Percentiles rank a stretch among this genome's conserved stretches.
These are phyloP conservation scores for Saccharomycopsis javanensis DNA, from an alignment of 805 yeast species.

Conservation along the genomic window DNA sequence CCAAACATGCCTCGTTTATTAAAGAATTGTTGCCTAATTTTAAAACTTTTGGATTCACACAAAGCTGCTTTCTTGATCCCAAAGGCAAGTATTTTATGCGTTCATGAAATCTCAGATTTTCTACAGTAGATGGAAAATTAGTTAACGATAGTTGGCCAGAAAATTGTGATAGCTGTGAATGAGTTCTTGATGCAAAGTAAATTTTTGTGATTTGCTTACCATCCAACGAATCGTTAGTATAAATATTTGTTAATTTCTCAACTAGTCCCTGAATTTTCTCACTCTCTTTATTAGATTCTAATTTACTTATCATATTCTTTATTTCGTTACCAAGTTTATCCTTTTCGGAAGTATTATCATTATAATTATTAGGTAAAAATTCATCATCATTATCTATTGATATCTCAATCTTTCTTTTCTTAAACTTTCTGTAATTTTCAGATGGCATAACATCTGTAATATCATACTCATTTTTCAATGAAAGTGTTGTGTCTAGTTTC, in stretches of 20 bases:
- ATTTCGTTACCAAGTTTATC: constrained; percentile 39
- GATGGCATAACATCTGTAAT: constrained; percentile 9
- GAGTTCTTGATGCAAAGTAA: constrained; percentile 77
- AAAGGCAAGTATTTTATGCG: constrained; percentile 59
- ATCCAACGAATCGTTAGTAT: constrained; percentile 21
- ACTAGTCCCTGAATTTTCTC: constrained; percentile 18
- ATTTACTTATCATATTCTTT: constrained; percentile 34
- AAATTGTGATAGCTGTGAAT: constrained; percentile 79
- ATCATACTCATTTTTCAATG: constrained; percentile 3
- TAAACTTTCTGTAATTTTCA: constrained; percentile 19
- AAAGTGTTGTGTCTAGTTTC: background rate
- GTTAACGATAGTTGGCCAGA: constrained; percentile 60
- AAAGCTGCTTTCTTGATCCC: constrained; percentile 78
- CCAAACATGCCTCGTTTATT: constrained; percentile 75
- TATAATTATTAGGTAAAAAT: constrained; percentile 32
- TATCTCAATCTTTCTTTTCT: constrained; percentile 2
- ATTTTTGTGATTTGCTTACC: constrained; percentile 35
- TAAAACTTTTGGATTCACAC: constrained; percentile 59
- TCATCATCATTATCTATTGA: constrained; percentile 31
- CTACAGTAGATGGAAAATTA: constrained; percentile 41
- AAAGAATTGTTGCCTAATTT: constrained; percentile 37
- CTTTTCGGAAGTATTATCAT: constrained; percentile 19
- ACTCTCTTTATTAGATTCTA: constrained; percentile 25
- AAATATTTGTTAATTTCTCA: constrained; percentile 14
- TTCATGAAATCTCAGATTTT: constrained; percentile 30